Percentiles rank a stretch among this genome's conserved stretches.
These are phyloP conservation scores for Entomortierella beljakovae DNA, from an alignment of 192 early-diverging fungal genomes.

Conservation along the genomic window DNA sequence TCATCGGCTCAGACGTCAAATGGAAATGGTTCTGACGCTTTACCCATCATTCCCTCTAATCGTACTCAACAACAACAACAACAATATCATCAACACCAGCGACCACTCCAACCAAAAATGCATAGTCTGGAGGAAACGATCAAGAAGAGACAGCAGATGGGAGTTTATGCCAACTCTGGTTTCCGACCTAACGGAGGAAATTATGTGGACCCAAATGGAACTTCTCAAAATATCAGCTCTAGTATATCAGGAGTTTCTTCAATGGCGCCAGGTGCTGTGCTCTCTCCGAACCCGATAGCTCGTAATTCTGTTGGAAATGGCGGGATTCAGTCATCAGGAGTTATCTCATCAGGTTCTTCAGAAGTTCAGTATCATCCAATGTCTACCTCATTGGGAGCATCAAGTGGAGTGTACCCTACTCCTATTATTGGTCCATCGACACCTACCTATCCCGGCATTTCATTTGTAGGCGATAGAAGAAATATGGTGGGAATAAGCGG, in stretches of 20 bases:
- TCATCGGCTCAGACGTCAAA: background rate
- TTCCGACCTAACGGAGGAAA: conserved; percentile 28
- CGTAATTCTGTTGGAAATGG: too few relatives aligned
- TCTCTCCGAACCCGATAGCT: too few relatives aligned
- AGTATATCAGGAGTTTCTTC: background rate
- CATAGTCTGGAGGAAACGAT: conserved; percentile 36
- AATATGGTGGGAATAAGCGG: background rate
- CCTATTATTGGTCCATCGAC: background rate
- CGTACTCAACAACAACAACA: conserved; percentile 10
- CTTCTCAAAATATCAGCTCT: background rate
- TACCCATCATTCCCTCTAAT: background rate
- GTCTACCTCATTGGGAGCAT: too few relatives aligned
- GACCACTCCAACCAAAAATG: conserved; percentile 5
- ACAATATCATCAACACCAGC: conserved; percentile 16
- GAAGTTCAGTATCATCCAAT: too few relatives aligned
- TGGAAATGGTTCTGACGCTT: background rate
- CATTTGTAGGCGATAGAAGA: background rate
- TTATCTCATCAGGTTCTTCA: background rate
- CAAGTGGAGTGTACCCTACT: too few relatives aligned
- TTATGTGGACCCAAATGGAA: background rate
- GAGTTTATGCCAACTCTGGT: conserved; percentile 24
- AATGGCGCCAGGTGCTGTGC: background rate
- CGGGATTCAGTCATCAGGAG: background rate
- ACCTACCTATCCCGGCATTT: background rate
- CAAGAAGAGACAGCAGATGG: conserved; percentile 36